phyloP scores from a whole-genome alignment of 78 protist species.

The Dictyostelium capitatum region DNA sequence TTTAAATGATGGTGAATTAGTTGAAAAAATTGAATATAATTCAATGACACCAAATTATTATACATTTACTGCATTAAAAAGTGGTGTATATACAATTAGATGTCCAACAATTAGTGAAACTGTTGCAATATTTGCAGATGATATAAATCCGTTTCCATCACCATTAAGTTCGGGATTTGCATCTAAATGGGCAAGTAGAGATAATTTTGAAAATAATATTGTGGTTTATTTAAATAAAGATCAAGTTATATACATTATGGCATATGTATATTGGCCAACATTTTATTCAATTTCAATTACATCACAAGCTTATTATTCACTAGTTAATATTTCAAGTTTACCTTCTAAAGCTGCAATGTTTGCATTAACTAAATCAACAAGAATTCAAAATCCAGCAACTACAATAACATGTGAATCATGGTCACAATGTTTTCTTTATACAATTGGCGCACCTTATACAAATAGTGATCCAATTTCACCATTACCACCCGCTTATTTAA shows the following conservation, averaged over 20 bases:
- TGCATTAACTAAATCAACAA: constrained; percentile 4
- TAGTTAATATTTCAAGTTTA: background rate
- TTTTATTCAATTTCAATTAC: constrained; percentile 4
- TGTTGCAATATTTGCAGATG: background rate
- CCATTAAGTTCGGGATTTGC: too few species aligned
- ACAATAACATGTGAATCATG: background rate
- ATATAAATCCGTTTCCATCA: background rate
- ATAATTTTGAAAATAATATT: background rate
- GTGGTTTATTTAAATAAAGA: constrained; percentile 16
- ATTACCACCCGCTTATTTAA: constrained; percentile 38
- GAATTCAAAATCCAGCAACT: background rate
- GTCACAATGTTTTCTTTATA: constrained; percentile 5
- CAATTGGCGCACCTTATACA: background rate
- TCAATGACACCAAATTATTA: background rate
- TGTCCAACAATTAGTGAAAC: constrained; percentile 39
- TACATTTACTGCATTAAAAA: background rate
- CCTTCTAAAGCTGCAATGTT: constrained; percentile 6
- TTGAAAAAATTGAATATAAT: background rate
- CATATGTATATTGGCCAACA: constrained; percentile 6
- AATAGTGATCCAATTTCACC: background rate
- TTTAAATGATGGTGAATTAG: constrained; percentile 37
- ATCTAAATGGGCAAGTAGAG: background rate
- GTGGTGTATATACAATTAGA: background rate
- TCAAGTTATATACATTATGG: constrained; percentile 18
- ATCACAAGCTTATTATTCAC: background rate